phyloP scores from a whole-genome alignment of 305 asterid species.

The Rubia balearica region DNA sequence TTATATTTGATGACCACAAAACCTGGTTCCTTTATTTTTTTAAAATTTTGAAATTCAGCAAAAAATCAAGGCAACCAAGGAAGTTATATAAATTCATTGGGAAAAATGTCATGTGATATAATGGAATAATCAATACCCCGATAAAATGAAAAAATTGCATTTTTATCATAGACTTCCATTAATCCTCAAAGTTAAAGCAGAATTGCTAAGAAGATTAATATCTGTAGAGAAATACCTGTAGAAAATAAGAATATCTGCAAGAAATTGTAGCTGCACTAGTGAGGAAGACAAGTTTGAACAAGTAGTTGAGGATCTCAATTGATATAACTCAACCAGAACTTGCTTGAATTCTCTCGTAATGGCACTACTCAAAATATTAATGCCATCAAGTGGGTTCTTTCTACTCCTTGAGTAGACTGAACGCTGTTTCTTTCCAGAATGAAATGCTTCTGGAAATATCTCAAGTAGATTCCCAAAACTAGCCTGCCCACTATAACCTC shows the following conservation, averaged over 20 bases:
- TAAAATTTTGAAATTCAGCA: not conserved
- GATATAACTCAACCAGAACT: slow-evolving; percentile 46
- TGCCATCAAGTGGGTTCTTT: slow-evolving; percentile 47
- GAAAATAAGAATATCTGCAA: slow-evolving; percentile 63
- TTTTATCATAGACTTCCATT: not conserved
- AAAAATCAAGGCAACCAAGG: not conserved
- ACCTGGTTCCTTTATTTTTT: not conserved
- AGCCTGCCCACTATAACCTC: slow-evolving; percentile 37
- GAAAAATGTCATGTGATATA: not conserved
- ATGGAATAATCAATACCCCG: not conserved
- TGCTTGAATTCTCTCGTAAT: slow-evolving; percentile 49
- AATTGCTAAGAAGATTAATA: not conserved
- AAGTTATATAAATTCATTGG: not conserved
- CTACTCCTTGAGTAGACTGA: slow-evolving; percentile 18
- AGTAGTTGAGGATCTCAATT: slow-evolving; percentile 46
- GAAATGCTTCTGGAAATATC: slow-evolving; percentile 28
- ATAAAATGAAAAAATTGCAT: not conserved
- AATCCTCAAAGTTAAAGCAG: not conserved
- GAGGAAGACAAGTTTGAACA: slow-evolving; percentile 41
- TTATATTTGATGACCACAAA: not conserved
- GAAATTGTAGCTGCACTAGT: slow-evolving; percentile 59
- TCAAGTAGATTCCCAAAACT: slow-evolving; percentile 37
- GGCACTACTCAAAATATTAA: slow-evolving; percentile 63
- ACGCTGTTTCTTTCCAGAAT: slow-evolving; percentile 26
- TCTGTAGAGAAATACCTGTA: slow-evolving; percentile 47